phyloP scores from a whole-genome alignment of 139 green algal genomes.

The Tetraselmis striata region DNA sequence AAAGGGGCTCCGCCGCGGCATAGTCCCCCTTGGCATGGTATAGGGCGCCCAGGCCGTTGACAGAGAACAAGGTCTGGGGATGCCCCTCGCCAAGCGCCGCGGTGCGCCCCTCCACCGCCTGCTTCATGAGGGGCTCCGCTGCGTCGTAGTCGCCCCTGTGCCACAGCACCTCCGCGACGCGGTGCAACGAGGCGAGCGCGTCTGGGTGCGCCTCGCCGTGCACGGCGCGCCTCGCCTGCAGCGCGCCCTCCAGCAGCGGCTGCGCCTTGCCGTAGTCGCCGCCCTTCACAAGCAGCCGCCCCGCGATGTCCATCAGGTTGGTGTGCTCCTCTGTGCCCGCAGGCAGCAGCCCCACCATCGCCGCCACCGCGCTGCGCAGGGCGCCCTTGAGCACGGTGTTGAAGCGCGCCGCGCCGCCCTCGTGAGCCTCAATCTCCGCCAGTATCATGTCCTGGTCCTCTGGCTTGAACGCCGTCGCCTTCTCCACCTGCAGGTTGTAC shows the following conservation, averaged over 20 bases:
- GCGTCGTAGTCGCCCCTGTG: neutral
- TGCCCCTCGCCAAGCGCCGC: slow-evolving; percentile 5
- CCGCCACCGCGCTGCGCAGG: neutral
- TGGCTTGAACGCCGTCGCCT: neutral
- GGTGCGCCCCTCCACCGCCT: neutral
- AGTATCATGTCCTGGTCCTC: neutral
- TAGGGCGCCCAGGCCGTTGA: neutral
- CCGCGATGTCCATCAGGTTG: neutral
- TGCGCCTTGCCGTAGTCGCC: neutral
- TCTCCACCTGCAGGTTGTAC: neutral
- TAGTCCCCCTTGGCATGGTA: slow-evolving; percentile 2
- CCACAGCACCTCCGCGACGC: neutral
- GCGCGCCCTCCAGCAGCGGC: neutral
- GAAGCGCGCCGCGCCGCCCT: neutral
- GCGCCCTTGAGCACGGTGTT: neutral
- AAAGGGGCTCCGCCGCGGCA: slow-evolving; percentile 13
- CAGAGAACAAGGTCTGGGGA: slow-evolving; percentile 8
- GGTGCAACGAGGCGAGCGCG: neutral
- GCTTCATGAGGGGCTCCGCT: neutral
- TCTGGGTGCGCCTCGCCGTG: neutral
- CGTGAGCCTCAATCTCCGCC: neutral
- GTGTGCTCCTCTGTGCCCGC: neutral
- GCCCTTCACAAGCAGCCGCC: neutral
- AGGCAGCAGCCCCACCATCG: neutral
- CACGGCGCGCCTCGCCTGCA: neutral